phyloP scores from a whole-genome alignment of 2,329 filamentous ascomycete species.

The Epichloe bromicola region DNA sequence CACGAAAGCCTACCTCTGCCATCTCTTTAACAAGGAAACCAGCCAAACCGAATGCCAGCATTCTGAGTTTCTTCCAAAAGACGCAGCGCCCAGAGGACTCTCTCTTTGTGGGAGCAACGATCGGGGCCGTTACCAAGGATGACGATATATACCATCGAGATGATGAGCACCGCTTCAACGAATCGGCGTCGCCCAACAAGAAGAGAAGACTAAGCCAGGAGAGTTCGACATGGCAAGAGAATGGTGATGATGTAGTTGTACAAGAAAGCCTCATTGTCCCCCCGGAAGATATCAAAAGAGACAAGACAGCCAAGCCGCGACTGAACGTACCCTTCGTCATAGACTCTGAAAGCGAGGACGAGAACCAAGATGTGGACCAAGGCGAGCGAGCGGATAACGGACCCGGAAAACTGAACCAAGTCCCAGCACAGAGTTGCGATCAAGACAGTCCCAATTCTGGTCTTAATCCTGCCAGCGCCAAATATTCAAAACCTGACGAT shows the following conservation, averaged over 20 bases:
- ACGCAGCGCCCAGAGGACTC: constrained; percentile 44
- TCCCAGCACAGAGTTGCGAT: neutral
- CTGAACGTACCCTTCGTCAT: constrained; percentile 48
- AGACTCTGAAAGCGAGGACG: constrained; percentile 48
- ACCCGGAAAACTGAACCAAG: neutral
- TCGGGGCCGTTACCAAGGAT: constrained; percentile 11
- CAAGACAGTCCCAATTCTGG: neutral
- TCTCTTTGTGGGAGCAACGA: constrained; percentile 36
- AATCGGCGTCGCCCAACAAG: constrained; percentile 20
- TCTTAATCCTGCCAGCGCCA: neutral
- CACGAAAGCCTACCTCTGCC: constrained; percentile 16
- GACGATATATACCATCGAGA: constrained; percentile 18
- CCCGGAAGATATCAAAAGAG: neutral
- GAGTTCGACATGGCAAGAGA: neutral
- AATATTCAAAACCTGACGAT: neutral
- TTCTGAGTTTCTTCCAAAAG: constrained; percentile 65
- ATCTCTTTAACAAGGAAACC: constrained; percentile 21
- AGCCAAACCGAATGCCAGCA: constrained; percentile 45
- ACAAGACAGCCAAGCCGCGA: constrained; percentile 10
- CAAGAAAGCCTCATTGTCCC: neutral
- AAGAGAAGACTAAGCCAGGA: constrained; percentile 17
- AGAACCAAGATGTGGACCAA: constrained; percentile 8
- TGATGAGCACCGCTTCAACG: constrained; percentile 18
- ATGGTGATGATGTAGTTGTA: neutral
- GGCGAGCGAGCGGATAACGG: neutral